Evolutionary conservation across 2,329 filamentous ascomycete genomes (phyloP), one percentile per base, ranked within the genome.

Genomic region (Laburnicola sp.): DNA sequence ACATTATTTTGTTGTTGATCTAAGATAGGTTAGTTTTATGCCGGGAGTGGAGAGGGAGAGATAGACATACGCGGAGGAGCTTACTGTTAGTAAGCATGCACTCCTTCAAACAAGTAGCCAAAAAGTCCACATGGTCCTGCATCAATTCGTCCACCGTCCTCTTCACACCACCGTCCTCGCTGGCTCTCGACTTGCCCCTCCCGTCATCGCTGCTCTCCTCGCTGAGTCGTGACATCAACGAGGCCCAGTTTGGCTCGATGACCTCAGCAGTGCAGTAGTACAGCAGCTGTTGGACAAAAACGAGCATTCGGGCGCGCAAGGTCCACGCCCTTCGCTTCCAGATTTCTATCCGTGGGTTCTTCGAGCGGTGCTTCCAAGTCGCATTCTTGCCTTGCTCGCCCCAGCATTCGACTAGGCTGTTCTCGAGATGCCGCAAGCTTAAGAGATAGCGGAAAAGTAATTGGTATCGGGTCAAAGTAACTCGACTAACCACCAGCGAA

Each of bases 41-140:
- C 10, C 28, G 28, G 6, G 6, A 6, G 28, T 30, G 28, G 28
- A 10, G 28, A 30, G 10, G 6, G 28, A 50, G n/a, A 35, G 26
- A 69, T 10, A 7, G 5, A 73, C 80, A 59, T 81, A 96, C 93
- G 75, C 91, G 87, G 4, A 99, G 77, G 5, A 99, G 81, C 76
- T 96, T 97, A 69, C 90, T 91, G 72, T 99, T 97, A 21, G 94
- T 99, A 58, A 99, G 81, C 91, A 97, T 97, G 78, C 94, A 97
- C 76, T 97, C 94, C 75, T 97, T 99, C 65, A 99, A 79, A 71
- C 94, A 99, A 3, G 94, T 97, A 64, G 97, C 94, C 41, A 99
- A 77, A 72, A 99, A 99, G 74, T 97, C 94, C 53, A 99, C 92
- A 75, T 99, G 94, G 68, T 97, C 92, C 75, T 97, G 91, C 94